Base-by-base conservation (phyloP, 139 green algal species). In the Micractinium sp. region DNA sequence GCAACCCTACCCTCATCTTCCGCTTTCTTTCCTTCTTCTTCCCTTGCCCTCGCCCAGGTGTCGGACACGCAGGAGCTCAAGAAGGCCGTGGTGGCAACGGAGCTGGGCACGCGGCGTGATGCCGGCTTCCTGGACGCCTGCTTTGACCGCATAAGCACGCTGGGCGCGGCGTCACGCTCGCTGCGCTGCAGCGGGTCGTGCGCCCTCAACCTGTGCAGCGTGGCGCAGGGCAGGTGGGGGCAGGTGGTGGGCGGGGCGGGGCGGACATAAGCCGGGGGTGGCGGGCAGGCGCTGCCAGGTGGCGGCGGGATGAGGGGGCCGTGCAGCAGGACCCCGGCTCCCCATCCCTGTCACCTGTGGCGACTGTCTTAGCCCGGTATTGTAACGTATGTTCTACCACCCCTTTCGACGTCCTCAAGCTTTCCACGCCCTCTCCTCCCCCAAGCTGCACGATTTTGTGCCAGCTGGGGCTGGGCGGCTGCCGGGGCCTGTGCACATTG, bases 111-210 rank as follows among this genome's bases (percentile, higher is more conserved):
- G 3, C 89, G 92, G 15, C 91, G 96, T 0, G 96, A 98, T 66
- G 84, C 85, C 12, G 93, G 94, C 9, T 90, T 94, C 38, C 29
- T 97, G 33, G 92, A 95, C 31, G 95, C 94, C 16, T 94, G 96
- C 41, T 97, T 98, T 87, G 93, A 93, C 29, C 92, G 97, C 36
- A 93, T 99, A 14, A 87, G 90, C 0, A 53, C 36, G 19, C 76
- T 98, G 27, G 89, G 81, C 16, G 19, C 35, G 23, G 73, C 38
- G 23, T 89, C 92, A 61, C 89, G 90, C 56, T 95, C 93, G n/a
- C 56, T 99, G 82, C 94, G 98, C 3, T 97, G 94, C 89, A 92
- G 87, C 38, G 98, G 98, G n/a, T 98, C 95, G 0, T 99, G 98
- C 88, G 98, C 98, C 0, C 93, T 99, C 78, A 95, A 96, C 84